Percentiles rank a stretch among this genome's conserved stretches.
These are phyloP conservation scores for Lineolata rhizophorae DNA, from an alignment of 495 filamentous ascomycete genomes.

Conservation along the genomic window DNA sequence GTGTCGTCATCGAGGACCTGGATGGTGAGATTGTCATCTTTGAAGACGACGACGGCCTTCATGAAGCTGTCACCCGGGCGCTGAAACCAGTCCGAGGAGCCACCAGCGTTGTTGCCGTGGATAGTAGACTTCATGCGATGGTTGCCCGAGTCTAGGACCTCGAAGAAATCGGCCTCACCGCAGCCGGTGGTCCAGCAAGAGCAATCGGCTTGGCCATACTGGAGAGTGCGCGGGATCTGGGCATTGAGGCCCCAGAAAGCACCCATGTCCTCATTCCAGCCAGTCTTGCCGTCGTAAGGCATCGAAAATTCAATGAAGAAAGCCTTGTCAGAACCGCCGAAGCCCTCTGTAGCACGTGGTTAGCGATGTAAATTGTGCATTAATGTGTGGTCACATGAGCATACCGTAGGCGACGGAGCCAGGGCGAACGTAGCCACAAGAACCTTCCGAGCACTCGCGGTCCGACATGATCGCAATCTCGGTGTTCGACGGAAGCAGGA, in stretches of 20 bases:
- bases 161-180: slow-evolving; percentile 52
- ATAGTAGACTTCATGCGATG: slow-evolving; percentile 32
- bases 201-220: slow-evolving; percentile 36
- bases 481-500: slow-evolving; percentile 26
- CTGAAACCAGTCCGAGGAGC: slow-evolving; percentile 38
- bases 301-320: slow-evolving; percentile 49
- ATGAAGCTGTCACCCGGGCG: slow-evolving; percentile 30
- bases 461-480: slow-evolving; percentile 42
- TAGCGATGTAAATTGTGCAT: slow-evolving; percentile 2
- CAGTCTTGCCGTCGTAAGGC: slow-evolving; percentile 27
- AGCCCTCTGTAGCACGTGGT: slow-evolving; percentile 37
- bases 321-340: slow-evolving; percentile 33
- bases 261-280: slow-evolving; percentile 33
- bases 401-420: slow-evolving; percentile 39
- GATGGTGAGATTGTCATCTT: slow-evolving; percentile 22
- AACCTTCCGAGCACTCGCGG: slow-evolving; percentile 25
- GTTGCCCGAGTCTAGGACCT: slow-evolving; percentile 32
- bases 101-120: slow-evolving; percentile 31
- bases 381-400: slow-evolving; percentile 7
- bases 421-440: slow-evolving; percentile 34
- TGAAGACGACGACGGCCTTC: slow-evolving; percentile 38
- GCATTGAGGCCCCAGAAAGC: slow-evolving; percentile 52
- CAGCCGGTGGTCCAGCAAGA: slow-evolving; percentile 47
- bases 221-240: slow-evolving; percentile 38
- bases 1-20: slow-evolving; percentile 17